These are phyloP conservation scores for Corylus americana DNA, from an alignment of 306 rosid genomes.

Conservation along the genomic window DNA sequence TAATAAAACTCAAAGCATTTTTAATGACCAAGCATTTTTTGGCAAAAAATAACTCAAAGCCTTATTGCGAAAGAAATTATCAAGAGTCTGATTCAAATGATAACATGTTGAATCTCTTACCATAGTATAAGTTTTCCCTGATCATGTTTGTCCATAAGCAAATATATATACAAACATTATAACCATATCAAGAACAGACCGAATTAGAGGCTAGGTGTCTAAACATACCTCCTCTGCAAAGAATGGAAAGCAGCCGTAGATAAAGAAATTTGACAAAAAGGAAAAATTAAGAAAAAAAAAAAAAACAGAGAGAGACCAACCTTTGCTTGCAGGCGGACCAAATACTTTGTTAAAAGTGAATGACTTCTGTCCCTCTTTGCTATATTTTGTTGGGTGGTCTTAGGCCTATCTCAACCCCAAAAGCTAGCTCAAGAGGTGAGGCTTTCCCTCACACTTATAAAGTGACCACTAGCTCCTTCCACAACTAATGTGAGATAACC, in stretches of 20 bases:
- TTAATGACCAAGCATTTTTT: neutral
- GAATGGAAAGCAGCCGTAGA: constrained; percentile 15
- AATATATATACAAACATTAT: constrained; percentile 79
- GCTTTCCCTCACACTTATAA: too few species aligned
- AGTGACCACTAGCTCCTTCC: too few species aligned
- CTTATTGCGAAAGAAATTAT: neutral
- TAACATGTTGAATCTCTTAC: constrained; percentile 41
- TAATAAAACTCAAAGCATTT: constrained; percentile 9
- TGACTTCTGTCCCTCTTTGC: constrained; percentile 76
- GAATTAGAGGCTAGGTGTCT: constrained; percentile 78
- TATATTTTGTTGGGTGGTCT: constrained; percentile 13
- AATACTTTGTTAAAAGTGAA: constrained; percentile 79
- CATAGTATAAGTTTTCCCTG: constrained; percentile 96
- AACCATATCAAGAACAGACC: constrained; percentile 87
- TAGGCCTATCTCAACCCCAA: too few species aligned
- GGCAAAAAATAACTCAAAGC: constrained; percentile 1
- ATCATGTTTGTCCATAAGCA: constrained; percentile 97
- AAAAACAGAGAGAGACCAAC: constrained; percentile 35
- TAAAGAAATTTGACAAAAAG: neutral
- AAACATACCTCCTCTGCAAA: constrained; percentile 77
- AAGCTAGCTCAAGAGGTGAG: too few species aligned
- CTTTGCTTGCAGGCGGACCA: constrained; percentile 82
- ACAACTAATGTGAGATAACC: too few species aligned
- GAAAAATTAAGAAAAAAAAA: neutral
- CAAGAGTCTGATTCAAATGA: neutral